Evolutionary conservation across 257 asterid species (phyloP).

Genomic region (Penstemon newberryi): DNA sequence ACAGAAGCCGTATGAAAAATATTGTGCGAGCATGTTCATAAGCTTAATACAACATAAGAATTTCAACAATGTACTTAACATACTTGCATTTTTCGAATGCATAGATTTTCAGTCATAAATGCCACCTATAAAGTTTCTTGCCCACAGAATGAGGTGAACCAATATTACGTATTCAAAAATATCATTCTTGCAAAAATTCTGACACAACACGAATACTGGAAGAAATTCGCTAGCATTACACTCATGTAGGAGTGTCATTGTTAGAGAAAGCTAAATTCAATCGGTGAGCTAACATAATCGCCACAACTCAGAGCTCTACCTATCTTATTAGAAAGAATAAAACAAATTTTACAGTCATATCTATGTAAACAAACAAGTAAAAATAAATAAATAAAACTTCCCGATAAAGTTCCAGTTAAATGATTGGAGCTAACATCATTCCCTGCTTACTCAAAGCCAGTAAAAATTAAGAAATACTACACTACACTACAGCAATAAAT

Average conservation of each 20-base stretch:
- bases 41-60: slow-evolving; percentile 3
- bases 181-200: background rate
- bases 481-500: background rate
- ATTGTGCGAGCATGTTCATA: background rate
- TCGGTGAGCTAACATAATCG: background rate
- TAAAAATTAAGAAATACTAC: slow-evolving; percentile 11
- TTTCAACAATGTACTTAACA: background rate
- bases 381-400: background rate
- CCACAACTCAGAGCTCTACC: background rate
- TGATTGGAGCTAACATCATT: slow-evolving; percentile 18
- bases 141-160: background rate
- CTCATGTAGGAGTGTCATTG: background rate
- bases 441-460: slow-evolving; percentile 17
- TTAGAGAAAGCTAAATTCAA: background rate
- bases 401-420: background rate
- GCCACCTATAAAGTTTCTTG: background rate
- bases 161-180: background rate
- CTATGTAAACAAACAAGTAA: background rate
- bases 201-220: background rate
- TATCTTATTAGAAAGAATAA: background rate
- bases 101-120: background rate
- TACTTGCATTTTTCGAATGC: background rate
- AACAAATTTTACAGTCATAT: background rate
- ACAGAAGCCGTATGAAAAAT: background rate
- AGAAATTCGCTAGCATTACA: background rate